These are phyloP conservation scores for Barnettozyma siamensis DNA, from an alignment of 805 yeast species.

Conservation along the genomic window DNA sequence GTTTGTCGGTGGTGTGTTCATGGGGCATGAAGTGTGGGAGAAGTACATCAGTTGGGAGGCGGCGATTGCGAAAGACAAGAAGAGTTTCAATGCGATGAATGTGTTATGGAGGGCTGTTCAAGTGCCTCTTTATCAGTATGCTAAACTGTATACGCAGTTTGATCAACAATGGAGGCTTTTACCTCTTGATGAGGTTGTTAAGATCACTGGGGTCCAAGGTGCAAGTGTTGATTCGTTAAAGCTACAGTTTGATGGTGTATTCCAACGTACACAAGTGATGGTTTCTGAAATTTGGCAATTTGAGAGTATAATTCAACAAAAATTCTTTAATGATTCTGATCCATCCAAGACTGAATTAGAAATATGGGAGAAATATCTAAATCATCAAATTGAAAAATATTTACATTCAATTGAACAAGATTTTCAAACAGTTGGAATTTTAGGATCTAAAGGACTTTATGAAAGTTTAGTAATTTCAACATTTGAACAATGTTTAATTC, in stretches of 20 bases:
- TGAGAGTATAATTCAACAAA: constrained; percentile 60
- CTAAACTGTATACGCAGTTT: constrained; percentile 34
- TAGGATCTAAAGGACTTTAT: neutral
- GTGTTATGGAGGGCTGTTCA: constrained; percentile 41
- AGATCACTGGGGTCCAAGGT: constrained; percentile 13
- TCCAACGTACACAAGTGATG: constrained; percentile 15
- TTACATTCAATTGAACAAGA: constrained; percentile 1
- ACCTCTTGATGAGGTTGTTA: neutral
- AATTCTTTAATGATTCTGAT: constrained; percentile 43
- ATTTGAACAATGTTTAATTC: constrained; percentile 70
- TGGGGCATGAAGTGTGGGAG: constrained; percentile 83
- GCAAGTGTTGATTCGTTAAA: constrained; percentile 14
- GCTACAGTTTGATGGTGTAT: constrained; percentile 12
- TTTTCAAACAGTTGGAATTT: neutral
- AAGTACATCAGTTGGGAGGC: constrained; percentile 56
- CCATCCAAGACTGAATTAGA: constrained; percentile 26
- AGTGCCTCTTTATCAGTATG: constrained; percentile 82
- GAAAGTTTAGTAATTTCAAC: constrained; percentile 34
- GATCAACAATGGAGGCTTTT: constrained; percentile 11
- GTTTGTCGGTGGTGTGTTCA: constrained; percentile 62
- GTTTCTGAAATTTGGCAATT: constrained; percentile 52
- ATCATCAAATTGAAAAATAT: constrained; percentile 39
- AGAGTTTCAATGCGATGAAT: constrained; percentile 28
- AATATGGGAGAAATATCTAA: constrained; percentile 61
- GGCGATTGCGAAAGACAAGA: constrained; percentile 4